These are phyloP conservation scores for Ambrosiella xylebori DNA, from an alignment of 2,329 filamentous ascomycete genomes.

Conservation along the genomic window DNA sequence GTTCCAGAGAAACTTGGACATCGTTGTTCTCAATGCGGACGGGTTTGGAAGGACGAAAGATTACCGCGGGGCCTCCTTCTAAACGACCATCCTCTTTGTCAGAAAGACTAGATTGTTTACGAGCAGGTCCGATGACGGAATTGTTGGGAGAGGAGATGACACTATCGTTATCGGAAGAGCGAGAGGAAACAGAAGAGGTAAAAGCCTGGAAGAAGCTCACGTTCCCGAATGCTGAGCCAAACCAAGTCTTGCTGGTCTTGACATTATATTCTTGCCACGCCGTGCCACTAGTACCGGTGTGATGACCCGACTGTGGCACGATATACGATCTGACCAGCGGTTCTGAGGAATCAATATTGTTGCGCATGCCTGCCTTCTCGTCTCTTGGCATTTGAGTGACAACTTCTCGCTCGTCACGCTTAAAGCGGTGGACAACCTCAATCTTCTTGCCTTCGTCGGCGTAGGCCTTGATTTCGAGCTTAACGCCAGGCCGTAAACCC, in stretches of 20 bases:
- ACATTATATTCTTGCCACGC: constrained; percentile 12
- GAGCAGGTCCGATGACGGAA: constrained; percentile 5
- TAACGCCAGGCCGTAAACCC: constrained; percentile 76
- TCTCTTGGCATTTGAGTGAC: constrained; percentile 22
- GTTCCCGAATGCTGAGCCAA: constrained; percentile 11
- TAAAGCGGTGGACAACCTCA: constrained; percentile 67
- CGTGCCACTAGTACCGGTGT: constrained; percentile 5
- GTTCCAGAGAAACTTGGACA: constrained; percentile 77
- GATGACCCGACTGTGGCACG: constrained; percentile 9
- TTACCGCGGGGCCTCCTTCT: constrained; percentile 51
- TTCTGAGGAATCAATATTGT: not conserved
- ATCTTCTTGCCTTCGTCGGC: constrained; percentile 81
- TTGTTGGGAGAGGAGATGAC: constrained; percentile 9
- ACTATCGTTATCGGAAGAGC: constrained; percentile 9
- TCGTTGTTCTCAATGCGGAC: constrained; percentile 66
- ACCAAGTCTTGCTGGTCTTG: constrained; percentile 12
- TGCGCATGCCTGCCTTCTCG: constrained; percentile 5
- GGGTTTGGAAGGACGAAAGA: constrained; percentile 54
- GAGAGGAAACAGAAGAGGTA: constrained; percentile 10
- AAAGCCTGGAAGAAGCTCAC: constrained; percentile 13
- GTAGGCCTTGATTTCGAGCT: constrained; percentile 70
- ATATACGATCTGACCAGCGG: constrained; percentile 2
- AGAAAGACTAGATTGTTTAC: constrained; percentile 9
- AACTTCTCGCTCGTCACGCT: constrained; percentile 50
- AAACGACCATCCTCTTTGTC: constrained; percentile 24